Conservation (phyloP, 805 yeast genomes). For the Saturnispora kantuleensis region DNA sequence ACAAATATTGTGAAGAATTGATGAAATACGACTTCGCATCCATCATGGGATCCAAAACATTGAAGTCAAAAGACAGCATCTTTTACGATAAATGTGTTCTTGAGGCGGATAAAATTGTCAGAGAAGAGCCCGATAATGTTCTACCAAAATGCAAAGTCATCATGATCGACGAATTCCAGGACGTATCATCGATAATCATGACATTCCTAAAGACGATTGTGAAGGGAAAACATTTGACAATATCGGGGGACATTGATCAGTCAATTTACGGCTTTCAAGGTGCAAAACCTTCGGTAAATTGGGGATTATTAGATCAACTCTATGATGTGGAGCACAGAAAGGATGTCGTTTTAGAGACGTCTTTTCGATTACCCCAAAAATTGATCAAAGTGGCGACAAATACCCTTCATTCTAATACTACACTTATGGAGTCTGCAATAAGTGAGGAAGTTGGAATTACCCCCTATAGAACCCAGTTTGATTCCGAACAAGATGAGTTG, state of each 20-base stretch:
- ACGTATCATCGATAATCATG: conserved; percentile 44
- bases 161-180: conserved; percentile 69
- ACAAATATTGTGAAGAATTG: not conserved
- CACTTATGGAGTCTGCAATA: conserved; percentile 14
- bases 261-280: conserved; percentile 62
- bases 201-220: conserved; percentile 34
- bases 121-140: not conserved
- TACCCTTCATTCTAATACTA: conserved; percentile 14
- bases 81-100: conserved; percentile 10
- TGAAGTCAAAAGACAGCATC: conserved; percentile 3
- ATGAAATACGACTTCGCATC: not conserved
- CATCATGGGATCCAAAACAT: conserved; percentile 4
- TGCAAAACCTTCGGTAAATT: conserved; percentile 24
- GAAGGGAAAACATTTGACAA: conserved; percentile 40
- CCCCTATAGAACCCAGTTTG: conserved; percentile 22
- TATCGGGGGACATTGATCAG: conserved; percentile 68
- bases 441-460: conserved; percentile 14
- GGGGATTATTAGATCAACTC: conserved; percentile 3
- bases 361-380: conserved; percentile 56
- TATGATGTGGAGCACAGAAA: conserved; percentile 9
- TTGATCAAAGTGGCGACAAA: conserved; percentile 36
- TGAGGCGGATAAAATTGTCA: conserved; percentile 10
- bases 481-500: conserved; percentile 28
- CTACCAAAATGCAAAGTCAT: conserved; percentile 5
- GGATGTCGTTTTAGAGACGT: conserved; percentile 35